These are phyloP conservation scores for Psilocybe subaeruginosa DNA, from an alignment of 768 basidiomycete genomes.

Conservation along the genomic window DNA sequence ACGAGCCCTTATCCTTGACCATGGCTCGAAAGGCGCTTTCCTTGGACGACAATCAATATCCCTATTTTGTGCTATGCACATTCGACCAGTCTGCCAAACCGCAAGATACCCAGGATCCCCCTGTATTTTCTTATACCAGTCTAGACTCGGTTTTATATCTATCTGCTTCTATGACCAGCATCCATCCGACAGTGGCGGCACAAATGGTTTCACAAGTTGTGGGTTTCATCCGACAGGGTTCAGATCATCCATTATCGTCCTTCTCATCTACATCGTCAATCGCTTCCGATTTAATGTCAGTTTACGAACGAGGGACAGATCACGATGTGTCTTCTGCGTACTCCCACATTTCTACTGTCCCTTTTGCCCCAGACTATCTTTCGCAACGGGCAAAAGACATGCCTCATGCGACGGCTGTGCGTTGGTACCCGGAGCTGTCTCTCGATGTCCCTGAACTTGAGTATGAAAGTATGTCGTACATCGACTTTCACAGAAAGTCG, in stretches of 20 bases:
- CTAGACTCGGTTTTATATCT: slow-evolving; percentile 15
- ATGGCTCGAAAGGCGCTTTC: slow-evolving; percentile 24
- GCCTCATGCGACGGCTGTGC: slow-evolving; percentile 28
- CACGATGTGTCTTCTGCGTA: slow-evolving; percentile 25
- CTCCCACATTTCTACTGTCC: slow-evolving; percentile 22
- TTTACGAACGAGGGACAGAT: slow-evolving; percentile 26
- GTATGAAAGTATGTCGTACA: slow-evolving; percentile 36
- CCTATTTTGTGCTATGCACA: slow-evolving; percentile 28
- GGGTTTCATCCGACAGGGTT: slow-evolving; percentile 20
- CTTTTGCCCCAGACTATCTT: slow-evolving; percentile 35
- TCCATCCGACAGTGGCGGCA: slow-evolving; percentile 27
- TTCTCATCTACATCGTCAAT: slow-evolving; percentile 17
- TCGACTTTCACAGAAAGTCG: slow-evolving; percentile 34
- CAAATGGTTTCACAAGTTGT: slow-evolving; percentile 31
- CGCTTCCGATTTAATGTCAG: slow-evolving; percentile 26
- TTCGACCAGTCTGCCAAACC: slow-evolving; percentile 15
- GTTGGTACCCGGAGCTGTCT: slow-evolving; percentile 33
- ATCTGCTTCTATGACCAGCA: slow-evolving; percentile 13
- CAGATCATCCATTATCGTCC: slow-evolving; percentile 10
- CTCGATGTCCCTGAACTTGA: slow-evolving; percentile 16
- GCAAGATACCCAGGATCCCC: slow-evolving; percentile 17
- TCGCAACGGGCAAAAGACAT: slow-evolving; percentile 22
- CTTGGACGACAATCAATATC: slow-evolving; percentile 25
- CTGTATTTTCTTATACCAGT: slow-evolving; percentile 20
- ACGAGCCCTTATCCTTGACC: slow-evolving; percentile 8